Percentiles rank a stretch among this genome's conserved stretches.
phyloP scores from a whole-genome alignment of 768 basidiomycete genomes.

The Exidia glandulosa region DNA sequence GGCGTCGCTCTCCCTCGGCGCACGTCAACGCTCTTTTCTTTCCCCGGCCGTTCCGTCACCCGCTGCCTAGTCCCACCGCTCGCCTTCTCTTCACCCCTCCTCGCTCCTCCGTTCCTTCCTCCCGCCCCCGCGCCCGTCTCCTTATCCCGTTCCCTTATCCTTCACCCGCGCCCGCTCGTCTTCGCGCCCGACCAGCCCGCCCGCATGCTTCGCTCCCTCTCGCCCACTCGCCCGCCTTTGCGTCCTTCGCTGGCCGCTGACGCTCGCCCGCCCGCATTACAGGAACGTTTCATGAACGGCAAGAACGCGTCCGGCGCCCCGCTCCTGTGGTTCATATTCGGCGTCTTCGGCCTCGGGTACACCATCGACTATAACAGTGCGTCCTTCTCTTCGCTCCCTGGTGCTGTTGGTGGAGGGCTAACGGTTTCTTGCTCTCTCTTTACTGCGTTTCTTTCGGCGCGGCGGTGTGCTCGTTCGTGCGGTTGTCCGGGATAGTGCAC shows the following conservation, averaged over 20 bases:
- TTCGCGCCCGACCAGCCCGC: too few relatives aligned
- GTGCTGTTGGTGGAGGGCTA: not conserved
- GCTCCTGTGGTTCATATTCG: slow-evolving; percentile 48
- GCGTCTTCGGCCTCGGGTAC: slow-evolving; percentile 69
- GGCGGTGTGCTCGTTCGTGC: too few relatives aligned
- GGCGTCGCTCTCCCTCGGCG: too few relatives aligned
- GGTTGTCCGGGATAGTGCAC: slow-evolving; percentile 66
- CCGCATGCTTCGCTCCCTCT: not conserved
- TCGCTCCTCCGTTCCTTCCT: not conserved
- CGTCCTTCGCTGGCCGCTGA: not conserved
- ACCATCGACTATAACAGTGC: slow-evolving; percentile 83
- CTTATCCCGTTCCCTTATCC: too few relatives aligned
- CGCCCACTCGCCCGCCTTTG: not conserved
- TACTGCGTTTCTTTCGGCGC: not conserved
- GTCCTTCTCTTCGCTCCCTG: slow-evolving; percentile 21
- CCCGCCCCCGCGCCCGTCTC: too few relatives aligned
- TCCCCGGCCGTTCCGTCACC: too few relatives aligned
- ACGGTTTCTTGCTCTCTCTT: slow-evolving; percentile 7
- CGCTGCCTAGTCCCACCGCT: too few relatives aligned
- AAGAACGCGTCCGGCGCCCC: slow-evolving; percentile 74
- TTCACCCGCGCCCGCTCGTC: too few relatives aligned
- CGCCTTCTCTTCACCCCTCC: too few relatives aligned
- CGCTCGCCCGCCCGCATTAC: too few relatives aligned
- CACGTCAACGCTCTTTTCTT: too few relatives aligned
- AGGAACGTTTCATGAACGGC: slow-evolving; percentile 74